A percentile compares a stretch with the other conserved stretches of the same genome.
phyloP scores from a whole-genome alignment of 2,329 filamentous ascomycete genomes.

The Cryphonectria carpinicola region DNA sequence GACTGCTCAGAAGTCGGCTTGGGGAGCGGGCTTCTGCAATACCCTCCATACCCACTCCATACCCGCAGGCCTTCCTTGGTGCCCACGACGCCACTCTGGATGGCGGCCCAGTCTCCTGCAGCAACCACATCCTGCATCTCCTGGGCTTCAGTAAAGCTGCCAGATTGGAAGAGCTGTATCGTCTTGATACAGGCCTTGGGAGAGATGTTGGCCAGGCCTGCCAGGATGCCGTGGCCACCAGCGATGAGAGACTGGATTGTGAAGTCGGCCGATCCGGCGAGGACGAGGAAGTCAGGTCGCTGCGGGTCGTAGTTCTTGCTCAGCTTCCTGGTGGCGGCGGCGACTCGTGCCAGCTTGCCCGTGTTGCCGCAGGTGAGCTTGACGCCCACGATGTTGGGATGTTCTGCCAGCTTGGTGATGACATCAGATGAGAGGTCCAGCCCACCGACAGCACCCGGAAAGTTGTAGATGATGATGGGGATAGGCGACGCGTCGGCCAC shows the following conservation, averaged over 20 bases:
- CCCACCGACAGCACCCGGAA: slow-evolving; percentile 65
- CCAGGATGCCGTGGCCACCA: slow-evolving; percentile 73
- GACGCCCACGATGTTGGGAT: slow-evolving; percentile 69
- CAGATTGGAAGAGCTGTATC: slow-evolving; percentile 62
- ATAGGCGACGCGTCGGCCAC: slow-evolving; percentile 67
- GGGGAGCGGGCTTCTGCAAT: slow-evolving; percentile 53
- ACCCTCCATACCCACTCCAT: slow-evolving; percentile 70
- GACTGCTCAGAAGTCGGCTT: slow-evolving; percentile 54
- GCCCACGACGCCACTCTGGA: slow-evolving; percentile 71
- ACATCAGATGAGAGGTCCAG: slow-evolving; percentile 67
- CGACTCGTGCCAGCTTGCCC: slow-evolving; percentile 68
- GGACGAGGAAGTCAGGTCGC: slow-evolving; percentile 64
- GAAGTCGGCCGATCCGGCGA: slow-evolving; percentile 76
- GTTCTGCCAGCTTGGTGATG: slow-evolving; percentile 61
- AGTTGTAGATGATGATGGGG: slow-evolving; percentile 72
- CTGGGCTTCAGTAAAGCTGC: slow-evolving; percentile 62
- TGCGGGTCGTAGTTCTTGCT: slow-evolving; percentile 39
- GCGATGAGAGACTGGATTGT: slow-evolving; percentile 69
- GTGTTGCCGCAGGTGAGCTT: slow-evolving; percentile 74
- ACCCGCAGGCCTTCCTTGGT: slow-evolving; percentile 70
- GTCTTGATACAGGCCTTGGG: slow-evolving; percentile 68
- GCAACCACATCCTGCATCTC: slow-evolving; percentile 68
- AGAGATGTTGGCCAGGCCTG: slow-evolving; percentile 72
- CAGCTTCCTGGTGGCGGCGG: slow-evolving; percentile 56
- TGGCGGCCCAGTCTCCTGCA: slow-evolving; percentile 72